phyloP scores from a whole-genome alignment of 768 basidiomycete genomes.

The Suillus luteus region DNA sequence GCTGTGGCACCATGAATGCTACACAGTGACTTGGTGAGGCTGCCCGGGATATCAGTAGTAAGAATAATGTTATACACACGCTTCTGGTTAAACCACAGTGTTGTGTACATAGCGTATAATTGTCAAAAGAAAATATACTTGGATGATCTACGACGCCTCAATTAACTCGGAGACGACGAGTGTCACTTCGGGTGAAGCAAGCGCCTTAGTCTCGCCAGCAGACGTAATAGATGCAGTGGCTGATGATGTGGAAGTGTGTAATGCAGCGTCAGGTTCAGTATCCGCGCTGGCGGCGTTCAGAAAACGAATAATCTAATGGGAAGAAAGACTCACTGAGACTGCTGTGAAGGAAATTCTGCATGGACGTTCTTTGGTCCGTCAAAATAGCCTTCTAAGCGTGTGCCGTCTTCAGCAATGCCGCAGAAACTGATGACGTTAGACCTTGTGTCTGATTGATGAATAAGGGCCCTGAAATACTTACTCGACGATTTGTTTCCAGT shows the following conservation, averaged over 20 bases:
- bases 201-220: neutral
- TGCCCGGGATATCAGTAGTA: neutral
- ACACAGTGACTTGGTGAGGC: neutral
- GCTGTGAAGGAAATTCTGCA: neutral
- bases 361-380: slow-evolving; percentile 23
- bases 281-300: neutral
- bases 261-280: neutral
- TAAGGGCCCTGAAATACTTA: slow-evolving; percentile 35
- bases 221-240: neutral
- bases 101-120: neutral
- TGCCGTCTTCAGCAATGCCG: slow-evolving; percentile 57
- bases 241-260: neutral
- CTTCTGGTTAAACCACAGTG: neutral
- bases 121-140: neutral
- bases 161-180: neutral
- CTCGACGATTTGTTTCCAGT: slow-evolving; percentile 80
- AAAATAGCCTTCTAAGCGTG: slow-evolving; percentile 39
- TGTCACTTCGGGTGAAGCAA: neutral
- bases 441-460: neutral
- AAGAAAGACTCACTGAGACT: neutral
- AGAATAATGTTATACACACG: neutral
- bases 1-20: neutral
- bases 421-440: slow-evolving; percentile 45
- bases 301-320: neutral
- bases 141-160: neutral